These are phyloP conservation scores for Fusarium subtropicale DNA, from an alignment of 2,329 filamentous ascomycete genomes.

Conservation along the genomic window DNA sequence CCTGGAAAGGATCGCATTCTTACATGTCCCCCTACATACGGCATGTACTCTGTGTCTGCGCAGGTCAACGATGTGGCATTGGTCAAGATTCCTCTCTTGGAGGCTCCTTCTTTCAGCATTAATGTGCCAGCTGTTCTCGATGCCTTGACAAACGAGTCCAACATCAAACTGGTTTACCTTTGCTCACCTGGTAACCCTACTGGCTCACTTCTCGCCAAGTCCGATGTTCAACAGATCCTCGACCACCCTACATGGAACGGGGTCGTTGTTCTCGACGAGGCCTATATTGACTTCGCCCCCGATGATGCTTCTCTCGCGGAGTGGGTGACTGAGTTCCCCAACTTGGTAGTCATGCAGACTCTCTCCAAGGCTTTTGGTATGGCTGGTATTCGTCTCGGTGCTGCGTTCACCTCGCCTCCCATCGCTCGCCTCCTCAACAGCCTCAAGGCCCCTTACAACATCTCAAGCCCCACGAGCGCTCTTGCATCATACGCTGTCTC, in stretches of 20 bases:
- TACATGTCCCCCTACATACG: conserved; percentile 95
- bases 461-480: conserved; percentile 86
- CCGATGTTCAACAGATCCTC: conserved; percentile 78
- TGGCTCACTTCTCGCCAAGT: conserved; percentile 79
- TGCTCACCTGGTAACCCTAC: conserved; percentile 98
- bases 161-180: conserved; percentile 90
- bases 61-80: conserved; percentile 92
- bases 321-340: conserved; percentile 92
- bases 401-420: conserved; percentile 79
- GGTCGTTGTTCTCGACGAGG: conserved; percentile 91
- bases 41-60: conserved; percentile 96
- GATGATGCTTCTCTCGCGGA: conserved; percentile 83
- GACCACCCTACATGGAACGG: conserved; percentile 95
- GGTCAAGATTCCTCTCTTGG: conserved; percentile 84
- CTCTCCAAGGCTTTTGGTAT: conserved; percentile 98
- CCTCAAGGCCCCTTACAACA: conserved; percentile 96
- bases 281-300: conserved; percentile 92
- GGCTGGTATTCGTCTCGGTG: conserved; percentile 90
- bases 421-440: conserved; percentile 87
- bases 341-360: conserved; percentile 97
- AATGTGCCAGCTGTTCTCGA: conserved; percentile 76
- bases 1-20: conserved; percentile 91
- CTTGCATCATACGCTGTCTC: conserved; percentile 81
- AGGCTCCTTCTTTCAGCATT: conserved; percentile 77
- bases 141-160: conserved; percentile 67